Percentiles rank a stretch among this genome's conserved stretches.
These are phyloP conservation scores for Malassezia japonica DNA, from an alignment of 1,284 basidiomycete species.

Conservation along the genomic window DNA sequence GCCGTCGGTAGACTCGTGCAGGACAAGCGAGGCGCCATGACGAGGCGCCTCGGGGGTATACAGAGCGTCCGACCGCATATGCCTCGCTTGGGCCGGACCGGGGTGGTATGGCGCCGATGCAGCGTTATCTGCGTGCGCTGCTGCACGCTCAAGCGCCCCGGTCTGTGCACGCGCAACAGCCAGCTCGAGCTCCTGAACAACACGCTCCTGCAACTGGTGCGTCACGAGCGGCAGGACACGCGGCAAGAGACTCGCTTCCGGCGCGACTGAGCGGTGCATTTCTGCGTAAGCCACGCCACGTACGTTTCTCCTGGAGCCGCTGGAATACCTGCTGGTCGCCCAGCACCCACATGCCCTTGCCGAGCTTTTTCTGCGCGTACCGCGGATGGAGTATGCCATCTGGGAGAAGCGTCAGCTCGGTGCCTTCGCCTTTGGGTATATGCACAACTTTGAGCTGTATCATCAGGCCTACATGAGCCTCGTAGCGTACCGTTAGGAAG, in stretches of 20 bases:
- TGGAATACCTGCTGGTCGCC: constrained; percentile 8
- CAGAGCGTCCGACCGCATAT: too few relatives aligned
- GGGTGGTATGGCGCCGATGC: background rate
- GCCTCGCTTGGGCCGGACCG: too few relatives aligned
- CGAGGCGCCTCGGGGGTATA: too few relatives aligned
- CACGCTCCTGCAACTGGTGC: constrained; percentile 15
- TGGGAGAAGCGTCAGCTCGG: constrained; percentile 6
- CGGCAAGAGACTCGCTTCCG: constrained; percentile 6
- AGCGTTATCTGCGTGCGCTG: background rate
- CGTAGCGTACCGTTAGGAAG: constrained; percentile 12
- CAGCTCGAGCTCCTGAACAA: constrained; percentile 18
- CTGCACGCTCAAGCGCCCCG: background rate
- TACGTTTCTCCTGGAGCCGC: constrained; percentile 7
- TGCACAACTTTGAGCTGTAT: constrained; percentile 15
- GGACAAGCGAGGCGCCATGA: too few relatives aligned
- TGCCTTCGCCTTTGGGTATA: background rate
- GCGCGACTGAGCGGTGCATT: constrained; percentile 3
- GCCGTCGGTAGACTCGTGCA: too few relatives aligned
- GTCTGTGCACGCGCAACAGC: background rate
- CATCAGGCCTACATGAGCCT: constrained; percentile 9
- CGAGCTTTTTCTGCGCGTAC: constrained; percentile 9
- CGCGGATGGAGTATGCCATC: constrained; percentile 18
- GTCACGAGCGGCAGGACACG: constrained; percentile 7
- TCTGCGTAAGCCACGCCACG: constrained; percentile 4
- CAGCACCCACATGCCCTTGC: constrained; percentile 13